phyloP scores from a whole-genome alignment of 495 filamentous ascomycete genomes.

The Penicillium silybi region DNA sequence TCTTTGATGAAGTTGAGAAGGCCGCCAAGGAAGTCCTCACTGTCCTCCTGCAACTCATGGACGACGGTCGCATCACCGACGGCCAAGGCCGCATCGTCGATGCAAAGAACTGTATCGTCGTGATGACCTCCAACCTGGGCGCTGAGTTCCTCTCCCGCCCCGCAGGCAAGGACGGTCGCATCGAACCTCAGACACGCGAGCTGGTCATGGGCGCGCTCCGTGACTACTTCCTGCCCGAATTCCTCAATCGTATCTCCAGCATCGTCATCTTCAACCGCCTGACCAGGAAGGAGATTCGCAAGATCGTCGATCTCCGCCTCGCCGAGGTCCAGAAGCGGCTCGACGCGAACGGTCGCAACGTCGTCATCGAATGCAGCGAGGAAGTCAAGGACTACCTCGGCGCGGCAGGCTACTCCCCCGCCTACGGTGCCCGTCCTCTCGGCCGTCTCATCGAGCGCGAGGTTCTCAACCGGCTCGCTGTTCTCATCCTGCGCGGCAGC shows the following conservation, averaged over 20 bases:
- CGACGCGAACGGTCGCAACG: slow-evolving; percentile 71
- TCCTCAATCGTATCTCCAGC: slow-evolving; percentile 93
- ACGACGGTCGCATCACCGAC: slow-evolving; percentile 97
- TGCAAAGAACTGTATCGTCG: slow-evolving; percentile 95
- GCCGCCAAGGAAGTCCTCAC: slow-evolving; percentile 97
- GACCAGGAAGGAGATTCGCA: slow-evolving; percentile 79
- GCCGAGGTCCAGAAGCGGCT: slow-evolving; percentile 88
- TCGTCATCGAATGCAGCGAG: slow-evolving; percentile 68
- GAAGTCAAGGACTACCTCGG: slow-evolving; percentile 90
- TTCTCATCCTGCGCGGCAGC: slow-evolving; percentile 79
- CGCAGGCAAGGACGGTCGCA: slow-evolving; percentile 70
- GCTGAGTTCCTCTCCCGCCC: slow-evolving; percentile 87
- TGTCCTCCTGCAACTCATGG: slow-evolving; percentile 95
- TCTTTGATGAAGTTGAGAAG: slow-evolving; percentile 98
- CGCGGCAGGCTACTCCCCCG: slow-evolving; percentile 83
- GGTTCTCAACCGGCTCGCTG: slow-evolving; percentile 86
- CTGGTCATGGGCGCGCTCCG: slow-evolving; percentile 85
- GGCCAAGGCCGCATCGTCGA: slow-evolving; percentile 94
- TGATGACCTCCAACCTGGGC: slow-evolving; percentile 97
- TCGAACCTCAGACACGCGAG: slow-evolving; percentile 82
- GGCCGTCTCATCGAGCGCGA: slow-evolving; percentile 91
- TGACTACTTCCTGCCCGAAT: slow-evolving; percentile 95
- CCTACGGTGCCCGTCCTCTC: slow-evolving; percentile 87
- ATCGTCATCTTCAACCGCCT: slow-evolving; percentile 99
- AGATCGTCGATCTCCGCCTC: slow-evolving; percentile 91